Base-by-base conservation (phyloP, 352 stramenopile species). In the Phytopythium montanum region DNA sequence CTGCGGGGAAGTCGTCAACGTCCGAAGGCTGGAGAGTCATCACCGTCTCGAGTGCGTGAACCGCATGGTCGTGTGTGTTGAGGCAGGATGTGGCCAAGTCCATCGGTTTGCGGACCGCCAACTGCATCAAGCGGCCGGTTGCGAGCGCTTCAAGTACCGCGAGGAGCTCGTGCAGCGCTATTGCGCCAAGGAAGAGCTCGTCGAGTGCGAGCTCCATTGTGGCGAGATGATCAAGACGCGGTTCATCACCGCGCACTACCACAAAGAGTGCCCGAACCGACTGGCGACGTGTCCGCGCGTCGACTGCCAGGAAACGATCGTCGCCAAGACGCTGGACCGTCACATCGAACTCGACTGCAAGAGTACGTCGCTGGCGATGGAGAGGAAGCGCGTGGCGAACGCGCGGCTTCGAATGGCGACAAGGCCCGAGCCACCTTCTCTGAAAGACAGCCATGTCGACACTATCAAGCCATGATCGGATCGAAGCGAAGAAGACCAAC, bases 231-330 rank as follows among this genome's bases (percentile, higher is more conserved):
- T 88, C 31, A 73, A 82, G 60, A 68, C 59, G 34, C 64, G 76
- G 13, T 51, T 65, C 16, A 29, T 75, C 26, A 63, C 71, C 50
- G 31, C 34, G 9, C 78, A 90, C 61, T 83, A 80, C 59, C 63
- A 65, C 12, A 34, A 54, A 26, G 70, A 83, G 61, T 90, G 81
- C 53, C 36, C 48, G 5, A 73, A 85, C 25, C 73, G 81, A 14
- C 69, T 90, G 5, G 59, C 75, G 10, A 58, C 34, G 2, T 90
- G 81, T 69, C 74, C 74, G 7, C 71, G 75, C 25, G 42, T 26
- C 3, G 76, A 88, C 54, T 89, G 81, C 41, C 58, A 60, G 5
- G 66, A 79, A 54, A 85, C 79, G 1, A 70, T 91, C n/a, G 48
- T 85, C 2, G 76, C 75, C 12, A 72, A 79, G 41, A 59, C 31